Evolutionary conservation across 2,329 filamentous ascomycete species (phyloP).

Genomic region (Claviceps maximensis): DNA sequence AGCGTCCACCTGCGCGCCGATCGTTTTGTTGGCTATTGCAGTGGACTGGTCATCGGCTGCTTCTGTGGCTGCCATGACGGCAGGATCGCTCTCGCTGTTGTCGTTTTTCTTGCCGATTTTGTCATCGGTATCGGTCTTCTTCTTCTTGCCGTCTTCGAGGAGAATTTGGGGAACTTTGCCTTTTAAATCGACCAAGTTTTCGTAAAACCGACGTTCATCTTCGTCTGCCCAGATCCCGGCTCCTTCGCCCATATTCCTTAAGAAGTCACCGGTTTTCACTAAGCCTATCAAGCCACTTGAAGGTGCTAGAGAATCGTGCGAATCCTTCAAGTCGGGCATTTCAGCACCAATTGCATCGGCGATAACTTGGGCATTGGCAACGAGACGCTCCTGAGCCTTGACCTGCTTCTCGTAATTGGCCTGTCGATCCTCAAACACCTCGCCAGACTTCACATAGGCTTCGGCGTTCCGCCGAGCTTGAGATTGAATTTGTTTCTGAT

Average conservation of each 20-base stretch:
- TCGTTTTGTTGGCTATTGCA: slow-evolving; percentile 94
- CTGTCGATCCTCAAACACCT: slow-evolving; percentile 95
- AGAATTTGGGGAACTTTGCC: slow-evolving; percentile 91
- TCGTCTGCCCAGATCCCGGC: slow-evolving; percentile 98
- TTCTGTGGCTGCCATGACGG: slow-evolving; percentile 34
- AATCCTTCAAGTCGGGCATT: slow-evolving; percentile 86
- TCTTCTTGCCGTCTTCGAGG: slow-evolving; percentile 89
- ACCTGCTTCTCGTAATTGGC: slow-evolving; percentile 89
- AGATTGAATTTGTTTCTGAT: slow-evolving; percentile 75
- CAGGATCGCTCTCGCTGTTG: slow-evolving; percentile 35
- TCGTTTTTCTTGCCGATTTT: slow-evolving; percentile 63
- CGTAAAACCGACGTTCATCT: slow-evolving; percentile 94
- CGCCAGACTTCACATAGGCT: slow-evolving; percentile 94
- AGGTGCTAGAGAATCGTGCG: slow-evolving; percentile 53
- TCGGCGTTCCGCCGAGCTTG: slow-evolving; percentile 94
- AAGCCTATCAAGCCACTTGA: slow-evolving; percentile 75
- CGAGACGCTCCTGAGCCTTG: slow-evolving; percentile 81
- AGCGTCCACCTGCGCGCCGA: slow-evolving; percentile 91
- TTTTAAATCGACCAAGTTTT: slow-evolving; percentile 88
- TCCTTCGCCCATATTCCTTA: slow-evolving; percentile 79
- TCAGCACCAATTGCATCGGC: slow-evolving; percentile 80
- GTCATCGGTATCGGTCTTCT: slow-evolving; percentile 72
- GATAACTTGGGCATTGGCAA: slow-evolving; percentile 80
- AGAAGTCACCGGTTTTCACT: slow-evolving; percentile 85
- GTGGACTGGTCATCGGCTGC: slow-evolving; percentile 72